Evolutionary conservation across 1,284 basidiomycete species (phyloP).

Genomic region (Cronartium quercuum): DNA sequence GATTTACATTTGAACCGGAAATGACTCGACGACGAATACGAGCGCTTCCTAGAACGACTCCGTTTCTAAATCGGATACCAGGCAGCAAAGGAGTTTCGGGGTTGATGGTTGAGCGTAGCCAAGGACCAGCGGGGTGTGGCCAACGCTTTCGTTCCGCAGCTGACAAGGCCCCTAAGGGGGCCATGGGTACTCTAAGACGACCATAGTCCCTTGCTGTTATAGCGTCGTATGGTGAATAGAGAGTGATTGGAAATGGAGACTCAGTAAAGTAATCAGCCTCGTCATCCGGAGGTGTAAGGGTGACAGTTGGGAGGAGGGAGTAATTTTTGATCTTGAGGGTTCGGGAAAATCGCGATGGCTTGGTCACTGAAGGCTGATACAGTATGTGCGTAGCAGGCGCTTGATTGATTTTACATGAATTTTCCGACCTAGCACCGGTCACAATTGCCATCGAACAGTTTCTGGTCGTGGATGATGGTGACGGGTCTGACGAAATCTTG

Average conservation of each 20-base stretch:
- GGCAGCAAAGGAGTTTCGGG: not conserved
- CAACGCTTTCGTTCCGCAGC: not conserved
- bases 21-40: no score
- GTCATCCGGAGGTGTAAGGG: constrained; percentile 23
- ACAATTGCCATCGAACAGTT: no score
- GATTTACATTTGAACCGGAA: no score
- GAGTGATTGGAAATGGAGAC: constrained; percentile 9
- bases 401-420: no score
- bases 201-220: not conserved
- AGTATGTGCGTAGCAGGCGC: no score
- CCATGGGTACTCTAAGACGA: constrained; percentile 1
- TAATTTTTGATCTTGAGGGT: not conserved
- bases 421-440: no score
- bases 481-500: no score
- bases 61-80: no score
- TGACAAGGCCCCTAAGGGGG: not conserved
- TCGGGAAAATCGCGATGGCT: not conserved
- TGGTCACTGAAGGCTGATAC: no score
- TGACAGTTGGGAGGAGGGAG: constrained; percentile 1
- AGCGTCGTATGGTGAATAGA: not conserved
- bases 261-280: constrained; percentile 18
- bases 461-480: no score
- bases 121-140: constrained; percentile 32
- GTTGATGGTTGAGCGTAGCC: constrained; percentile 1
- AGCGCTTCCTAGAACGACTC: no score